A percentile compares a stretch with the other conserved stretches of the same genome.
These are phyloP conservation scores for Suillus cothurnatus DNA, from an alignment of 768 basidiomycete genomes.

Conservation along the genomic window DNA sequence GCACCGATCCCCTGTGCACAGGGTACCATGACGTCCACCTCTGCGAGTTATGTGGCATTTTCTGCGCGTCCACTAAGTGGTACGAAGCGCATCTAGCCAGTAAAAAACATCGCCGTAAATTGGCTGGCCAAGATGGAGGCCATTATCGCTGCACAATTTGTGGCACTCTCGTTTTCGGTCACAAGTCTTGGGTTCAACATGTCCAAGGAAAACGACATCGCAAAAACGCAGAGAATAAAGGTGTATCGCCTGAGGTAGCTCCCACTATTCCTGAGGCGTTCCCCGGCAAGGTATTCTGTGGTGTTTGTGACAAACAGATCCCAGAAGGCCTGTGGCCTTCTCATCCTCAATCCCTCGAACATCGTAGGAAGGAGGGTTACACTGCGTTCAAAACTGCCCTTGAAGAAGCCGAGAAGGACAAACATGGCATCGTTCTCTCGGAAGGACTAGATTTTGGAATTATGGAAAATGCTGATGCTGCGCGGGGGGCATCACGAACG, in stretches of 20 bases:
- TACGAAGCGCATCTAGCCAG: conserved; percentile 34
- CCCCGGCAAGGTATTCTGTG: conserved; percentile 29
- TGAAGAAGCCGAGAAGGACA: conserved; percentile 57
- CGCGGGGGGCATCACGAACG: conserved; percentile 12
- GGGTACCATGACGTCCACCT: conserved; percentile 38
- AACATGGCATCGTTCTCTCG: conserved; percentile 48
- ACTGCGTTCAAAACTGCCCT: conserved; percentile 43
- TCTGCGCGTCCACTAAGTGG: conserved; percentile 26
- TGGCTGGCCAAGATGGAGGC: conserved; percentile 22
- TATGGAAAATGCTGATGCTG: conserved; percentile 40
- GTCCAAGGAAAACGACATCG: conserved; percentile 22
- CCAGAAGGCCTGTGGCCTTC: conserved; percentile 33
- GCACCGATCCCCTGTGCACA: conserved; percentile 33
- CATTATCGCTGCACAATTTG: conserved; percentile 37
- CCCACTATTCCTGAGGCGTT: conserved; percentile 32
- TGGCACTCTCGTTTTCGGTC: conserved; percentile 13
- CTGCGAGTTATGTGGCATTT: conserved; percentile 42
- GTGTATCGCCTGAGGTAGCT: conserved; percentile 28
- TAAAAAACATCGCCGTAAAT: conserved; percentile 32
- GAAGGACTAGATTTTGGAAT: conserved; percentile 54
- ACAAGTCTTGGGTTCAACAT: conserved; percentile 30
- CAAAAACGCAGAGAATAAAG: conserved; percentile 14
- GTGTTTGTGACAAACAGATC: conserved; percentile 33
- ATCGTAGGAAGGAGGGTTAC: conserved; percentile 41
- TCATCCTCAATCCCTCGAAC: conserved; percentile 35